phyloP scores from a whole-genome alignment of 192 early-diverging fungal genomes.

The Podila clonocystis region DNA sequence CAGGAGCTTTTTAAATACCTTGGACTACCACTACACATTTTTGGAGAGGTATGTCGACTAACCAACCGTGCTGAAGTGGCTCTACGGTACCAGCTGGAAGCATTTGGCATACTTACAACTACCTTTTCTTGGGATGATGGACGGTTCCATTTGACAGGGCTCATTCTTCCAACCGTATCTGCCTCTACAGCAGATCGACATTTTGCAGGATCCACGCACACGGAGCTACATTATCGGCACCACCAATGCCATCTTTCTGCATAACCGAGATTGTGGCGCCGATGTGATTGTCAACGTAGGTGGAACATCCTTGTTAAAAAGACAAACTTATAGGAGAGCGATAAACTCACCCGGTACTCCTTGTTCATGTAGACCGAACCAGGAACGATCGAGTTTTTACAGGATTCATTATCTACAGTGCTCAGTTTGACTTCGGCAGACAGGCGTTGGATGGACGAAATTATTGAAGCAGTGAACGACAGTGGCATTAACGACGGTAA shows the following conservation, averaged over 20 bases:
- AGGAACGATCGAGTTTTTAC: conserved; percentile 75
- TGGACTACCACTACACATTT: conserved; percentile 68
- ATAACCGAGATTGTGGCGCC: conserved; percentile 73
- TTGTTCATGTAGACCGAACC: conserved; percentile 65
- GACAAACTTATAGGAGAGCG: too few relatives aligned
- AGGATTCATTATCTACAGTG: conserved; percentile 63
- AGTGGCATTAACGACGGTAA: conserved; percentile 66
- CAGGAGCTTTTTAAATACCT: conserved; percentile 58
- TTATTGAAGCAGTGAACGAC: conserved; percentile 69
- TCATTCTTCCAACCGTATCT: conserved; percentile 86
- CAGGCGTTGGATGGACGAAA: conserved; percentile 82
- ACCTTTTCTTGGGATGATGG: neutral
- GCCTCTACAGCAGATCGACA: conserved; percentile 85
- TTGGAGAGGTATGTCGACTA: conserved; percentile 59
- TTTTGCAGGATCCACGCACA: conserved; percentile 71
- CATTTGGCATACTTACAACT: too few relatives aligned
- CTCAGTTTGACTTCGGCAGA: conserved; percentile 75
- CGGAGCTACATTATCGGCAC: conserved; percentile 81
- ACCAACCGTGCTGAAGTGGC: neutral
- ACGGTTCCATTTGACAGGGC: conserved; percentile 52
- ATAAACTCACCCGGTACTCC: neutral
- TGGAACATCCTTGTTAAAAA: neutral
- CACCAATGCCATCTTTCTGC: conserved; percentile 81
- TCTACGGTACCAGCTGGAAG: too few relatives aligned
- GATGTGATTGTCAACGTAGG: conserved; percentile 81